Evolutionary conservation across 345 rosid species (phyloP).

Genomic region (Acer negundo): DNA sequence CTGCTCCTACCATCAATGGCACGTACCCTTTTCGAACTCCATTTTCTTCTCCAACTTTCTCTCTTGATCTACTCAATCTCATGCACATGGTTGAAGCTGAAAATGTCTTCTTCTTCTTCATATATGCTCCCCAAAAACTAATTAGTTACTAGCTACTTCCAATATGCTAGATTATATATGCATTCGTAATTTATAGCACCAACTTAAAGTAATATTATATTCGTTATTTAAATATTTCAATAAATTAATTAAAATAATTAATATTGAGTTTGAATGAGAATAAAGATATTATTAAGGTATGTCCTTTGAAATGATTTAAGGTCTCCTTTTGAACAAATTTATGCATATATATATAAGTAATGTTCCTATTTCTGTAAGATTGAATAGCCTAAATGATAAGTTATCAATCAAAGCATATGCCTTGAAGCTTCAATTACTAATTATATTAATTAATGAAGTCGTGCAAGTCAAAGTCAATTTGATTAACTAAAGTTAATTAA

Average conservation of each 20-base stretch:
- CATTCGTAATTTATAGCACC: slow-evolving; percentile 4
- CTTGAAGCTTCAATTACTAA: background rate
- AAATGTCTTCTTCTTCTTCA: background rate
- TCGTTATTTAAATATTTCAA: background rate
- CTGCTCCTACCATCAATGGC: slow-evolving; percentile 33
- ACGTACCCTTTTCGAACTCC: slow-evolving; percentile 31
- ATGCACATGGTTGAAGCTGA: slow-evolving; percentile 3
- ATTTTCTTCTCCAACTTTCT: background rate
- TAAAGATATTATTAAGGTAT: background rate
- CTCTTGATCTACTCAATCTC: background rate
- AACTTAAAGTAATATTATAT: background rate
- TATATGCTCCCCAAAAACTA: background rate
- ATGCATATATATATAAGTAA: no score
- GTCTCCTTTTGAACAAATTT: background rate
- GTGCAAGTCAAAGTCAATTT: background rate
- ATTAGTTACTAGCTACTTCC: background rate
- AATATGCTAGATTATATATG: background rate
- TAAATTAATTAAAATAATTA: slow-evolving; percentile 19
- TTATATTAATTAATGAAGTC: background rate
- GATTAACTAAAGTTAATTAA: background rate
- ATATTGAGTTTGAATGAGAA: background rate
- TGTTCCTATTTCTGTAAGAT: background rate
- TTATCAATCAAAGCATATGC: slow-evolving; percentile 10
- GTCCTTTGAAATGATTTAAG: background rate
- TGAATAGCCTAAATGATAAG: background rate